These are phyloP conservation scores for Fonsecaea nubica DNA, from an alignment of 2,329 filamentous ascomycete species.

Conservation along the genomic window DNA sequence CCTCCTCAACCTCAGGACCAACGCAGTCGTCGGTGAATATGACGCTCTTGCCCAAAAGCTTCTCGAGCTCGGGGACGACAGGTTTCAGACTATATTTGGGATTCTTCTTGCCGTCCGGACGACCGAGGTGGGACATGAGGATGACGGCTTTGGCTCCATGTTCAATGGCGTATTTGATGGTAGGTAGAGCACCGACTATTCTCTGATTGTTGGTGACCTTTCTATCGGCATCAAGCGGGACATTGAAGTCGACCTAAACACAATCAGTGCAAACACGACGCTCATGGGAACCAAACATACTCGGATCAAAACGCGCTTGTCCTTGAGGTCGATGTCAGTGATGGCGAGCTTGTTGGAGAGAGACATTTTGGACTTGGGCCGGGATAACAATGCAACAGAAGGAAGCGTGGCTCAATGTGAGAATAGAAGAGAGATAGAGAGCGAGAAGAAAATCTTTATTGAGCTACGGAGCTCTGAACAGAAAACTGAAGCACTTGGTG, in stretches of 20 bases:
- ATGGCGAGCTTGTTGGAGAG: constrained; percentile 98
- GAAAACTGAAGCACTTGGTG: constrained; percentile 2
- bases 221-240: constrained; percentile 89
- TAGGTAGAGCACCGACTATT: constrained; percentile 92
- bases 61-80: constrained; percentile 88
- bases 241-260: constrained; percentile 96
- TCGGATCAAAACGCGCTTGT: constrained; percentile 96
- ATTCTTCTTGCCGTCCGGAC: constrained; percentile 88
- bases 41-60: constrained; percentile 82
- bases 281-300: constrained; percentile 61
- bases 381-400: constrained; percentile 10
- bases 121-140: constrained; percentile 98
- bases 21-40: constrained; percentile 91
- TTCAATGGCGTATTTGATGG: constrained; percentile 92
- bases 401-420: constrained; percentile 5
- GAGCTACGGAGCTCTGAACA: constrained; percentile 17
- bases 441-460: constrained; percentile 13
- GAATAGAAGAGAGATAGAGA: constrained; percentile 9
- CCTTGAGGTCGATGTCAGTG: constrained; percentile 94
- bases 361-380: constrained; percentile 70
- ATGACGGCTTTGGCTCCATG: constrained; percentile 90
- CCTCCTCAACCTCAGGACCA: constrained; percentile 85
- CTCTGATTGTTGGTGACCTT: constrained; percentile 98
- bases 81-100: constrained; percentile 94
- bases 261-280: constrained; percentile 15